These are phyloP conservation scores for Hirschfeldia incana DNA, from an alignment of 345 rosid species.

Conservation along the genomic window DNA sequence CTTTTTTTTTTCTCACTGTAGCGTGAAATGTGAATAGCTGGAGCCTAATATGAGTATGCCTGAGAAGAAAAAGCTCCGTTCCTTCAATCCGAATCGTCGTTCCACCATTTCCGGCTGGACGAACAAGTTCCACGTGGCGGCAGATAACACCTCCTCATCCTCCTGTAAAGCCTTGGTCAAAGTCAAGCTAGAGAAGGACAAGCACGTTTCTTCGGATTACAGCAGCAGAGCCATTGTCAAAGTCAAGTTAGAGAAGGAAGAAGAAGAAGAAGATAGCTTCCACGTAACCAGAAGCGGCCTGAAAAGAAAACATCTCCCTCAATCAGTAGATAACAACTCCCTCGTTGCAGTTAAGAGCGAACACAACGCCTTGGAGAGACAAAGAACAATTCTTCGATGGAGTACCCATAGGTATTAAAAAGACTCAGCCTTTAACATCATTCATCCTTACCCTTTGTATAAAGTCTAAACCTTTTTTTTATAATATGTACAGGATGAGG, in stretches of 20 bases:
- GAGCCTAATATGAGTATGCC: conserved; percentile 34
- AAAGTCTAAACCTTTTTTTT: not conserved
- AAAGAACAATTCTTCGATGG: conserved; percentile 56
- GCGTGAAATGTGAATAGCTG: not conserved
- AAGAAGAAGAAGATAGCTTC: conserved; percentile 26
- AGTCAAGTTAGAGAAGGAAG: conserved; percentile 45
- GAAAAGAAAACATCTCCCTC: conserved; percentile 47
- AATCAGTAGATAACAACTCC: conserved; percentile 29
- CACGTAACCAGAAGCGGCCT: conserved; percentile 33
- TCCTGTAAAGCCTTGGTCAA: not conserved
- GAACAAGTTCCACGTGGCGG: conserved; percentile 30
- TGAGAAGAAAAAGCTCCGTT: conserved; percentile 42
- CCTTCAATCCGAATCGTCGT: conserved; percentile 43
- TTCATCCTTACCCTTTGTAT: not conserved
- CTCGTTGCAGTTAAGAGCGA: conserved; percentile 23
- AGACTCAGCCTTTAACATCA: not conserved
- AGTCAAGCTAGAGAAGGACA: conserved; percentile 40
- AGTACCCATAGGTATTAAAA: conserved; percentile 57
- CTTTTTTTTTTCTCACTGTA: not conserved
- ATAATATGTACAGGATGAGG: conserved; percentile 49
- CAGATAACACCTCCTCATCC: not conserved
- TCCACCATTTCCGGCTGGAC: conserved; percentile 50
- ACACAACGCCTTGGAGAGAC: conserved; percentile 3
- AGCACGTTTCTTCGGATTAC: conserved; percentile 21
- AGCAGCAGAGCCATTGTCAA: conserved; percentile 21